phyloP scores from a whole-genome alignment of 106 monocot genomes.

The Allium sativum region DNA sequence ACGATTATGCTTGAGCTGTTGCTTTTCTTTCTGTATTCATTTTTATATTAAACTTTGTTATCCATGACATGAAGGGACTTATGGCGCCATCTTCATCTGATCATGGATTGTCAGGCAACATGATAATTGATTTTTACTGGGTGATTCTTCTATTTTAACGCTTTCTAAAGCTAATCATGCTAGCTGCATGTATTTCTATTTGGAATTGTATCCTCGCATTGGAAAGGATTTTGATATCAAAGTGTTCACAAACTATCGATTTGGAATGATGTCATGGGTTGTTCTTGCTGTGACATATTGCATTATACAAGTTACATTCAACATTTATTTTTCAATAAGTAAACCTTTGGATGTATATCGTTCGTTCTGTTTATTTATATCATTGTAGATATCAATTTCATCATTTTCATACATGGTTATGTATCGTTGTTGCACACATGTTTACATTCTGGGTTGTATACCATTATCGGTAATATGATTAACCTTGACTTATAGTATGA shows the following conservation, averaged over 20 bases:
- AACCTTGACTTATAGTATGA: no score
- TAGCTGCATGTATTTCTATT: no score
- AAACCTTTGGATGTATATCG: no score
- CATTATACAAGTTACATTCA: constrained; percentile 72
- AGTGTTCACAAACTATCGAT: constrained; percentile 94
- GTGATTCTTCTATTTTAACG: constrained; percentile 35
- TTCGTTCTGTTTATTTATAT: no score
- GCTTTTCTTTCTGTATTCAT: not conserved
- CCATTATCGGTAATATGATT: no score
- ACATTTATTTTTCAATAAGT: constrained; percentile 3
- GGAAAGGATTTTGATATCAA: constrained; percentile 94
- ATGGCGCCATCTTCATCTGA: constrained; percentile 87
- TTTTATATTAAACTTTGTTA: not conserved
- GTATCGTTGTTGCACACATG: no score
- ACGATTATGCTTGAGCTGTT: not conserved
- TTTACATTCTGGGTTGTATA: no score
- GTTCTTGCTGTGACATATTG: constrained; percentile 95
- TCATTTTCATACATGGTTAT: no score
- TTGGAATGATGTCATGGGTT: constrained; percentile 99
- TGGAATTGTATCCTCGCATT: constrained; percentile 95
- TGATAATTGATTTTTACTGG: no score
- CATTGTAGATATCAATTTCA: no score
- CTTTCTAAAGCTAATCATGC: no score
- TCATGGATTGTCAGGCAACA: constrained; percentile 88
- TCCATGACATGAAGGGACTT: constrained; percentile 48